Evolutionary conservation across 768 basidiomycete species (phyloP).

Genomic region (Paxillus ammoniavirescens): DNA sequence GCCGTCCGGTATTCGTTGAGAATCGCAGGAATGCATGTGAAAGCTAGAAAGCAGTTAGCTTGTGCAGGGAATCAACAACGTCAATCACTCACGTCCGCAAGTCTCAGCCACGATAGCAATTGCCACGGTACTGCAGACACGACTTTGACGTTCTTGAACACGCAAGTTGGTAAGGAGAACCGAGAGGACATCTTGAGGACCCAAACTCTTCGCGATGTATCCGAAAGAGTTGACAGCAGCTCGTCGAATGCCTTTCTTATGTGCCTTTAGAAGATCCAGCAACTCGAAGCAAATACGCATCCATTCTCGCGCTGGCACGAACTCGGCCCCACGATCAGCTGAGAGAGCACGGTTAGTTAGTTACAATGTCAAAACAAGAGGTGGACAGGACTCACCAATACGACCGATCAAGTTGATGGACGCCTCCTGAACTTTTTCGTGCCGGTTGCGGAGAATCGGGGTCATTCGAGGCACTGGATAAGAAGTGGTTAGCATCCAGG

Average conservation of each 20-base stretch:
- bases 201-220: conserved; percentile 98
- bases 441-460: conserved; percentile 97
- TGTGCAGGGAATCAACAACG: neutral
- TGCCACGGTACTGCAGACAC: conserved; percentile 97
- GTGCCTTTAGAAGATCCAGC: conserved; percentile 94
- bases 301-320: conserved; percentile 98
- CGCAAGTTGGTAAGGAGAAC: conserved; percentile 95
- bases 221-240: conserved; percentile 99
- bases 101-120: conserved; percentile 96
- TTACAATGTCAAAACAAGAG: neutral
- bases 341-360: conserved; percentile 9
- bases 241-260: conserved; percentile 98
- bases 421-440: conserved; percentile 99
- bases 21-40: conserved; percentile 98
- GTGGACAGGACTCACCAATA: conserved; percentile 50
- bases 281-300: conserved; percentile 99
- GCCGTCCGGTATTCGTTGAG: conserved; percentile 98
- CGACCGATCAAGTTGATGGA: conserved; percentile 99
- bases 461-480: conserved; percentile 95
- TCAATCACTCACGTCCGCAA: conserved; percentile 58
- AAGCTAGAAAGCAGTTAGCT: conserved; percentile 47
- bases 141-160: conserved; percentile 98
- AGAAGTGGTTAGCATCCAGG: neutral
- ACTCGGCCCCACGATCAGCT: conserved; percentile 99
- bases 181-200: conserved; percentile 96